Conservation (phyloP, 768 basidiomycete genomes). For the Trametes sanguinea region DNA sequence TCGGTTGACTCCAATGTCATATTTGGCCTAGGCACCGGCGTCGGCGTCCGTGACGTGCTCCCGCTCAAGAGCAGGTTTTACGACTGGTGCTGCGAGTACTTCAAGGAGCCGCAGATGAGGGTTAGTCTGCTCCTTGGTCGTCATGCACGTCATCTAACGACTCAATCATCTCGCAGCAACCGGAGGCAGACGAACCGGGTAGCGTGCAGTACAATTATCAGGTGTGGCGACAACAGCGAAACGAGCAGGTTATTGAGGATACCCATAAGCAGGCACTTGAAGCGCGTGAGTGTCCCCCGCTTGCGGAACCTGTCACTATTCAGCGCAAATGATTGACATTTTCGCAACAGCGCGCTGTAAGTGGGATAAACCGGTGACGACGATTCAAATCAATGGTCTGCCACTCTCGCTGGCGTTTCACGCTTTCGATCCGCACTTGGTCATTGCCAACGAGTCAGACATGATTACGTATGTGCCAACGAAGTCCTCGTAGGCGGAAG, state of each 20-base stretch:
- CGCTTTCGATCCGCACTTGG: conserved; percentile 86
- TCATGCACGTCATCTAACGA: conserved; percentile 14
- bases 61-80: conserved; percentile 92
- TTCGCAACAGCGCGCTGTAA: conserved; percentile 51
- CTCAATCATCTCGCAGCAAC: conserved; percentile 56
- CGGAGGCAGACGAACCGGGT: conserved; percentile 94
- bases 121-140: conserved; percentile 42
- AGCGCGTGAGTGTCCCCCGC: conserved; percentile 57
- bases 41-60: conserved; percentile 79
- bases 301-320: background rate
- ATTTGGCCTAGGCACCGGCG: conserved; percentile 76
- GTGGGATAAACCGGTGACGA: conserved; percentile 77
- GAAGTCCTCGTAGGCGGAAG: background rate
- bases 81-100: conserved; percentile 97
- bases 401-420: conserved; percentile 87
- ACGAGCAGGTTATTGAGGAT: conserved; percentile 74
- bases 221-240: conserved; percentile 89
- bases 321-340: conserved; percentile 4
- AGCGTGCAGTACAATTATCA: conserved; percentile 93
- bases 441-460: conserved; percentile 83
- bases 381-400: conserved; percentile 56
- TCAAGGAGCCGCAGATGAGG: conserved; percentile 98
- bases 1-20: conserved; percentile 78
- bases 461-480: conserved; percentile 69
- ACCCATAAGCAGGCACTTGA: conserved; percentile 69